Evolutionary conservation across 805 yeast genomes (phyloP).

Genomic region (Millerozyma miso): DNA sequence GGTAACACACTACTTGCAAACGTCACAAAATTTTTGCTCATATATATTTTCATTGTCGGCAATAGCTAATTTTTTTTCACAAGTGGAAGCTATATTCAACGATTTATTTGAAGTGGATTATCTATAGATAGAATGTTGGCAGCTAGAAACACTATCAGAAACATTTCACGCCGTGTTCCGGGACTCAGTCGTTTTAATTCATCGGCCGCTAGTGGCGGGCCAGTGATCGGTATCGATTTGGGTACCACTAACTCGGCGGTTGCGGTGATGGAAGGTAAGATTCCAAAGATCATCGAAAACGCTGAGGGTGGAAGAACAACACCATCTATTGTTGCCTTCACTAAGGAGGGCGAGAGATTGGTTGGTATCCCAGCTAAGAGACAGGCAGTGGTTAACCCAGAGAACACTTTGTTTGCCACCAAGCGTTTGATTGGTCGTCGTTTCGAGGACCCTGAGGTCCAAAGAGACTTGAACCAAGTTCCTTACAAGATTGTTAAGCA

Average conservation of each 20-base stretch:
- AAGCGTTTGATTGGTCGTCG: conserved; percentile 94
- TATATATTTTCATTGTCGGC: conserved; percentile 5
- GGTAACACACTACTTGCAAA: conserved; percentile 5
- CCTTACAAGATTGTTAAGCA: conserved; percentile 91
- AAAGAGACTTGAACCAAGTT: conserved; percentile 79
- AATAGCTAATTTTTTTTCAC: conserved; percentile 1
- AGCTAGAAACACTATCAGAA: conserved; percentile 37
- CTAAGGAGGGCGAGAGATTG: conserved; percentile 83
- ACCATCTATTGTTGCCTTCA: conserved; percentile 93
- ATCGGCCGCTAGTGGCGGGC: conserved; percentile 35
- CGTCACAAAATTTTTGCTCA: conserved; percentile 6
- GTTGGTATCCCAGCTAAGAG: conserved; percentile 96
- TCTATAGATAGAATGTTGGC: conserved; percentile 30
- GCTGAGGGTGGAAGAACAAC: conserved; percentile 74
- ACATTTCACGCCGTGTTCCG: conserved; percentile 33
- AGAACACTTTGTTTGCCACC: conserved; percentile 90
- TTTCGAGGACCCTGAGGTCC: conserved; percentile 84
- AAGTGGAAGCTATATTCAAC: conserved; percentile 1
- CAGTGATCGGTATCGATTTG: conserved; percentile 80
- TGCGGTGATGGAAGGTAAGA: conserved; percentile 75
- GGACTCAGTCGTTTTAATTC: conserved; percentile 26
- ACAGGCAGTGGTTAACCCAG: conserved; percentile 92
- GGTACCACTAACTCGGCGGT: conserved; percentile 92
- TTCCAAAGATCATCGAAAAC: conserved; percentile 76
- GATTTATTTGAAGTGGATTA: neutral